These are phyloP conservation scores for Nakazawaea wyomingensis DNA, from an alignment of 805 yeast genomes.

Conservation along the genomic window DNA sequence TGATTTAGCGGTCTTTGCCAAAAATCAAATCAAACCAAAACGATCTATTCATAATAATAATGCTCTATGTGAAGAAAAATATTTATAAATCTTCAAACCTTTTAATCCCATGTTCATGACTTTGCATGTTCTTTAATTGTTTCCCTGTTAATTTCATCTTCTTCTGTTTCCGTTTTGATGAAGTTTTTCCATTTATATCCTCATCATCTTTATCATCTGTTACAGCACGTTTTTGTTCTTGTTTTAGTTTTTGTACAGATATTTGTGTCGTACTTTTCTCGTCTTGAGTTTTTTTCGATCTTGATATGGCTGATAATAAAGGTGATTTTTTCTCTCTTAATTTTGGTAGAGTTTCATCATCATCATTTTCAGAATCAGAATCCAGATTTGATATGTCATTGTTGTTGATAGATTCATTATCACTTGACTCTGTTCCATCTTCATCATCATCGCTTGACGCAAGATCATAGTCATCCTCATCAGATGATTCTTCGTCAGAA, in stretches of 20 bases:
- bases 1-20: too few relatives aligned
- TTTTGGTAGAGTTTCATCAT: conserved; percentile 2
- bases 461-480: conserved; percentile 12
- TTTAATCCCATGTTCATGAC: conserved; percentile 59
- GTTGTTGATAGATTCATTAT: not conserved
- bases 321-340: conserved; percentile 8
- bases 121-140: conserved; percentile 42
- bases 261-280: too few relatives aligned
- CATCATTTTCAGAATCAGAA: conserved; percentile 7
- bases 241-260: too few relatives aligned
- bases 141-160: conserved; percentile 34
- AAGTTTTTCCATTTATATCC: conserved; percentile 9
- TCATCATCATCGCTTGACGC: conserved; percentile 15
- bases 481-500: conserved; percentile 25
- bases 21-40: too few relatives aligned
- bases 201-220: conserved; percentile 20
- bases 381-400: not conserved
- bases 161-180: conserved; percentile 26
- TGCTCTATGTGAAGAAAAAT: too few relatives aligned
- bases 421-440: conserved; percentile 17
- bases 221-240: too few relatives aligned
- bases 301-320: not conserved
- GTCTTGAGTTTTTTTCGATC: too few relatives aligned
- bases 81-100: conserved; percentile 41
- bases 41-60: too few relatives aligned